phyloP scores from a whole-genome alignment of 1,139 yeast genomes.

The Magnusiomyces paraingens region DNA sequence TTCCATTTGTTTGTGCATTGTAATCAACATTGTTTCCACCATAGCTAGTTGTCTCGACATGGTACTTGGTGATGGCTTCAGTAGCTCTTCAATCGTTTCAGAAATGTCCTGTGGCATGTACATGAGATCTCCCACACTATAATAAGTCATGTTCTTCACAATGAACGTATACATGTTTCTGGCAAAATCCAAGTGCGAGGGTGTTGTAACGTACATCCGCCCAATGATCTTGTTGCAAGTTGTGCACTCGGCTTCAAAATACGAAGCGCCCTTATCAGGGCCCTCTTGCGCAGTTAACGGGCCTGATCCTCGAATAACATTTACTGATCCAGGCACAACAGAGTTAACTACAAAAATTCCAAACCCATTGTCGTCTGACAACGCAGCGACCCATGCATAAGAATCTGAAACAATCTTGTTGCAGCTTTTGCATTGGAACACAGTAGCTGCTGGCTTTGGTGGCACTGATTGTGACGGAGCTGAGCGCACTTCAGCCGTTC shows the following conservation, averaged over 20 bases:
- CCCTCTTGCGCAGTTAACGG: background rate
- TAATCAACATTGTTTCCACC: constrained; percentile 12
- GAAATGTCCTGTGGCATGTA: background rate
- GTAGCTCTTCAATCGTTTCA: constrained; percentile 6
- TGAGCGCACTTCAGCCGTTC: background rate
- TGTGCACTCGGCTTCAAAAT: constrained; percentile 7
- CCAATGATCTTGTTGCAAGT: constrained; percentile 8
- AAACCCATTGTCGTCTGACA: constrained; percentile 9
- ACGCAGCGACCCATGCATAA: constrained; percentile 9
- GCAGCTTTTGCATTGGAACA: constrained; percentile 14
- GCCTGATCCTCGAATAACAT: background rate
- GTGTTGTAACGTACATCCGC: constrained; percentile 12
- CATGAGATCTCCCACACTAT: constrained; percentile 5
- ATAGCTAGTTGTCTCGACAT: constrained; percentile 11
- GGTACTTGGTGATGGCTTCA: constrained; percentile 11
- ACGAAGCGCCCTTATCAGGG: constrained; percentile 11
- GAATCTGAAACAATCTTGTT: constrained; percentile 11
- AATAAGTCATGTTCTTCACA: constrained; percentile 10
- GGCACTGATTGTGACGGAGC: background rate
- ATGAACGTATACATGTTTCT: constrained; percentile 9
- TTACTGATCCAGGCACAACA: constrained; percentile 11
- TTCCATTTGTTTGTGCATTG: background rate
- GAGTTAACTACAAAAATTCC: constrained; percentile 9
- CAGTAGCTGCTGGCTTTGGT: background rate
- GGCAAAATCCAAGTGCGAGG: constrained; percentile 13